A percentile compares a stretch with the other conserved stretches of the same genome.
Evolutionary conservation across 2,329 filamentous ascomycete species (phyloP).

Genomic region (Lecanicillium sp.): DNA sequence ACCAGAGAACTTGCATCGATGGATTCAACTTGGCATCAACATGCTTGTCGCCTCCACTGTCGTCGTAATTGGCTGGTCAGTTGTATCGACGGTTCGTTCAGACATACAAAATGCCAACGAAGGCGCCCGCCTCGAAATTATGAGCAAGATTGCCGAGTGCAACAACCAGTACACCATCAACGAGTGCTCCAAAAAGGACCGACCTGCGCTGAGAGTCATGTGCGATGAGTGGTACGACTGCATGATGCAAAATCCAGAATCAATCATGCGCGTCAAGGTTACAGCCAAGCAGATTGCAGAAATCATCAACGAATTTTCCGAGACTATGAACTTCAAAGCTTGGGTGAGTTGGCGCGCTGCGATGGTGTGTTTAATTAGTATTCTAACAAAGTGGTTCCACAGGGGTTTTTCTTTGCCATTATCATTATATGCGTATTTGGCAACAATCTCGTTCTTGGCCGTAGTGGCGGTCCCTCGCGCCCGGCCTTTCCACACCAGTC

Average conservation of each 20-base stretch:
- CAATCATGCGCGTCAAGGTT: conserved; percentile 71
- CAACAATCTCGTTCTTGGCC: conserved; percentile 41
- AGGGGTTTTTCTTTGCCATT: conserved; percentile 45
- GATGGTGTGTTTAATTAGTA: neutral
- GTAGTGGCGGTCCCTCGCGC: conserved; percentile 19
- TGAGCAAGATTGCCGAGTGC: conserved; percentile 69
- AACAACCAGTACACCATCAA: conserved; percentile 68
- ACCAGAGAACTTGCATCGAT: conserved; percentile 51
- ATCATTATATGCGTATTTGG: conserved; percentile 40
- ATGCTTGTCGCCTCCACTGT: conserved; percentile 47
- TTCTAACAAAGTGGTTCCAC: neutral
- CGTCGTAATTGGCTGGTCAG: conserved; percentile 60
- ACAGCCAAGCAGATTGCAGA: conserved; percentile 83
- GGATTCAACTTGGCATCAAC: conserved; percentile 57
- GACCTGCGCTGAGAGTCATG: conserved; percentile 63
- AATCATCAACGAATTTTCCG: conserved; percentile 90
- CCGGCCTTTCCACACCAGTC: conserved; percentile 16
- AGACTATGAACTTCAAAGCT: conserved; percentile 79
- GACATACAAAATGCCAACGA: conserved; percentile 70
- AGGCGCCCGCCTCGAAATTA: conserved; percentile 58
- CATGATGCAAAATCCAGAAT: conserved; percentile 75
- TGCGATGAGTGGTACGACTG: conserved; percentile 82
- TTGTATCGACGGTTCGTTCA: conserved; percentile 61
- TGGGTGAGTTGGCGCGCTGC: conserved; percentile 36
- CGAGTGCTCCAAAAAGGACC: conserved; percentile 55